Base-by-base conservation (phyloP, 805 yeast genomes). In the Komagataella phaffii region DNA sequence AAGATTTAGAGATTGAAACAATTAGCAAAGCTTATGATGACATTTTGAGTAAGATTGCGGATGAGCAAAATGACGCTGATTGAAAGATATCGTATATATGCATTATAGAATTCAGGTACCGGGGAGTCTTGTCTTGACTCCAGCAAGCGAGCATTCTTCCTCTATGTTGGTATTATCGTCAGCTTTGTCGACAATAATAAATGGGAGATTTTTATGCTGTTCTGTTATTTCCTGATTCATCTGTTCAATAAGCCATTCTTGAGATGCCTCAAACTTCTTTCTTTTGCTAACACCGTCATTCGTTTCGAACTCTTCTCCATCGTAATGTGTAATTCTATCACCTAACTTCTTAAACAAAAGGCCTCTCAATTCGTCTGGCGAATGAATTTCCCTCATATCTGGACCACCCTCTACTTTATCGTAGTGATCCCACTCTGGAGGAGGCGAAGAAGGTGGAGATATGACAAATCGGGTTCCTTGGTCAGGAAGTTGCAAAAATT, bases 401-500 rank as follows among this genome's bases (percentile, higher is more conserved):
- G 54, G 54, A 3, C 52, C 52, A 17, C 48, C 50, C 24, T 53
- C 55, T 19, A 24, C 30, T 14, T 24, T 21, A 4, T 44, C 50
- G 4, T 21, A 46, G 18, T 48, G 49, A 8, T 46, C 44, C 55
- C 55, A 53, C 17, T 50, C 52, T 17, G 47, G 19, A 17, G 55
- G 55, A n/a, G 55, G 55, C 10, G 55, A 53, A 2, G 55, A 53
- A 17, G 55, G 55, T 23, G 55, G 55, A 8, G 55, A 53, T 10
- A 53, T 50, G 36, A 53, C 52, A 48, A 47, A 53, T 45, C 51
- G 52, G 48, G 50, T 53, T 6, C 55, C 55, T 30, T 47, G 51
- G 36, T 52, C 54, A 6, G 55, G 55, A 7, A 53, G 36, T 45
- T 50, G 43, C 21, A 53, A 47, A 48, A 52, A 52, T 8, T 51